Base-by-base conservation (phyloP, 164 flowering plant species). In the Macadamia integrifolia region DNA sequence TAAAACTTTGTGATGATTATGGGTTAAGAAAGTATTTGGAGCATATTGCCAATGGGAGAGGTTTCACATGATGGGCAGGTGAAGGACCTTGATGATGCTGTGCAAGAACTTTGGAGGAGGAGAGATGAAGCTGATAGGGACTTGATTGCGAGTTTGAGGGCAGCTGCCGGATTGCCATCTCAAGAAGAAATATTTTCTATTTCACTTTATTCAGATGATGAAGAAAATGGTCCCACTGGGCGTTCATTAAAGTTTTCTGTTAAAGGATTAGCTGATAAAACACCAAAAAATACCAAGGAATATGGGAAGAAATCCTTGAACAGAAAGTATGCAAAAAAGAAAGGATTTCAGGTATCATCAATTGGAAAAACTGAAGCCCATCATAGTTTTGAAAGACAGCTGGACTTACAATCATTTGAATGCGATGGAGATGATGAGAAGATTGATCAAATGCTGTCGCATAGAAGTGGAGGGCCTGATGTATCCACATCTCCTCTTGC, bases 91-190 rank as follows among this genome's bases (percentile, higher is more conserved):
- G 93, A 89, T 78, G 98, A 92, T 82, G 97, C 99, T 71, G 90
- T 92, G 64, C 88, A 75, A 79, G 99, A 95, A 76, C 91, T 95
- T 55, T 95, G 99, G 99, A 91, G 87, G 72, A 85, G 96, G 73
- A 83, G 83, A 76, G 97, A 95, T 71, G 71, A 77, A 65, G 86
- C 87, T 77, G 99, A 95, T 63, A 72, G 65, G 71, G 90, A 83
- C 74, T 79, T 83, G 66, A 91, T 95, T 78, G 87, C 92, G 53
- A 92, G 82, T 78, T 78, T 91, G 81, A 86, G 97, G 80, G 91
- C 89, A 74, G 92, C 89, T 74, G 96, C 97, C 30, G 98, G 99
- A 55, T 78, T 95, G 83, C 98, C 98, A n/a, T 80, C 90, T 62
- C 85, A 92, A 66, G 97, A 95, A 64, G 93, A 94, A 48, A 83